phyloP scores from a whole-genome alignment of 768 basidiomycete genomes.

The Tulasnella sp. region DNA sequence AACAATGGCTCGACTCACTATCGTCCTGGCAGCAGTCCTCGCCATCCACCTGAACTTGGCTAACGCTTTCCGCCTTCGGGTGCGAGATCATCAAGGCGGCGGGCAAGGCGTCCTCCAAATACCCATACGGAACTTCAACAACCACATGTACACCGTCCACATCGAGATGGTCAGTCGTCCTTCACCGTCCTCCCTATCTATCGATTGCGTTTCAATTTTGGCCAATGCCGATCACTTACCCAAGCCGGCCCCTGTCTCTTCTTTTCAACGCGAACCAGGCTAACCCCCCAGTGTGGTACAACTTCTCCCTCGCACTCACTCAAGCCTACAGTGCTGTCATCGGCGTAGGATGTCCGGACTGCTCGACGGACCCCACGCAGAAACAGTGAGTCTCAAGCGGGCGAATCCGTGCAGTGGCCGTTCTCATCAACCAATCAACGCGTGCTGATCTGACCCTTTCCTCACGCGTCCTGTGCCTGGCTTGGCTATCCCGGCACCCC shows the following conservation, averaged over 20 bases:
- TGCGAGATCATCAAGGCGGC: neutral
- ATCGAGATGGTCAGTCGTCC: neutral
- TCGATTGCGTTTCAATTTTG: neutral
- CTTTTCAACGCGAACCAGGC: neutral
- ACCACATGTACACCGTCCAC: conserved; percentile 14
- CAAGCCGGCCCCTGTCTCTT: neutral
- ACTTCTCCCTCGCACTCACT: neutral
- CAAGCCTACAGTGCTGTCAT: neutral
- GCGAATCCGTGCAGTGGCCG: neutral
- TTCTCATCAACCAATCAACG: neutral
- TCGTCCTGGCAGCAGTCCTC: neutral
- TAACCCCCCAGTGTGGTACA: neutral
- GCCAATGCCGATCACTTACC: neutral
- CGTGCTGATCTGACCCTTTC: neutral
- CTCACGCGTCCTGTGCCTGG: neutral
- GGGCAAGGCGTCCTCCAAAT: neutral
- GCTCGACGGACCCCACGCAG: neutral
- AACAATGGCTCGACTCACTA: neutral
- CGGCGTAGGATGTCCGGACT: neutral
- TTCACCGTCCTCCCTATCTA: neutral
- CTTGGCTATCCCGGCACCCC: neutral
- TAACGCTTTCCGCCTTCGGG: neutral
- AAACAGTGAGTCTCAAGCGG: neutral
- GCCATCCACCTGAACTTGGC: neutral
- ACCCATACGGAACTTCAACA: neutral